Evolutionary conservation across 2,329 filamentous ascomycete genomes (phyloP).

Genomic region (Chrysosporium queenslandicum): DNA sequence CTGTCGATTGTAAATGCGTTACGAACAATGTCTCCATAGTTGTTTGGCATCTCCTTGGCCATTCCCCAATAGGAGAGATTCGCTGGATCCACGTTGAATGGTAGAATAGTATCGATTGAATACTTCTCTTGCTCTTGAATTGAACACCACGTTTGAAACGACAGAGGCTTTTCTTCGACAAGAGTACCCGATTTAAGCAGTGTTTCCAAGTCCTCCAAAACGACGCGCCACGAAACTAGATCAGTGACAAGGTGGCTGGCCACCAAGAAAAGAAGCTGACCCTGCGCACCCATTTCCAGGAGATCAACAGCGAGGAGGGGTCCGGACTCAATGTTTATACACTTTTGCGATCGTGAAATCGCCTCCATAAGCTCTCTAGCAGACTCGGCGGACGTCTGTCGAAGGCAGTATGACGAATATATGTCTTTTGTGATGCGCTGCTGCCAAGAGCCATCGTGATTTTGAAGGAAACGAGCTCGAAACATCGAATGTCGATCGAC

Average conservation of each 20-base stretch:
- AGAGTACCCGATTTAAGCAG: slow-evolving; percentile 20
- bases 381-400: background rate
- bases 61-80: slow-evolving; percentile 9
- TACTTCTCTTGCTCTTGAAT: background rate
- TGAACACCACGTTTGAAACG: slow-evolving; percentile 32
- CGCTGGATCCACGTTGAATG: background rate
- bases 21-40: background rate
- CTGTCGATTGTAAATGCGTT: background rate
- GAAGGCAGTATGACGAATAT: background rate
- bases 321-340: slow-evolving; percentile 29
- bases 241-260: slow-evolving; percentile 34
- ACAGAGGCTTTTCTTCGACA: slow-evolving; percentile 21
- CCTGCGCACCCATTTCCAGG: slow-evolving; percentile 28
- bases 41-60: background rate
- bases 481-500: slow-evolving; percentile 33
- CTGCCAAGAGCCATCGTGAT: slow-evolving; percentile 17
- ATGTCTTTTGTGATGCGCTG: slow-evolving; percentile 17
- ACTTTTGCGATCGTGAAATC: slow-evolving; percentile 26
- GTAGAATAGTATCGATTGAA: background rate
- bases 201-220: slow-evolving; percentile 21
- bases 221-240: slow-evolving; percentile 34
- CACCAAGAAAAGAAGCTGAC: slow-evolving; percentile 25
- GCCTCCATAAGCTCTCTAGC: background rate
- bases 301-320: slow-evolving; percentile 37
- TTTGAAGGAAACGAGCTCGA: slow-evolving; percentile 25